phyloP scores from a whole-genome alignment of 139 green algal genomes.

The Chlamydomonas applanata region DNA sequence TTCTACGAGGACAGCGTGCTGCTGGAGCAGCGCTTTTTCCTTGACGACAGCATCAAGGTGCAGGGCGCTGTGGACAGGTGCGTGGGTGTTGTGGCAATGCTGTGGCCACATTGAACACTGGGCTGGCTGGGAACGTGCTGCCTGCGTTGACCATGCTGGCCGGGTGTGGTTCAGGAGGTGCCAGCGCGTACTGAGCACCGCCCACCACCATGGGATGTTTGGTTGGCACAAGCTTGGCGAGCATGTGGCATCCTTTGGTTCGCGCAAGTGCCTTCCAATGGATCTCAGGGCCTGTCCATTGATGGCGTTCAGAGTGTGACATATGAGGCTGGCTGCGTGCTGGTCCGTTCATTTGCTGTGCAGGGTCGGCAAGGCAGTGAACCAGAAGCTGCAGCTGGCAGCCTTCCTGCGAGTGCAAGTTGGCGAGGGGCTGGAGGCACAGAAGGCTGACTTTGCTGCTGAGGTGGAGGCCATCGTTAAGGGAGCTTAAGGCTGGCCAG shows the following conservation, averaged over 20 bases:
- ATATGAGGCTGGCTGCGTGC: too few relatives aligned
- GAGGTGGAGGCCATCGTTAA: conserved; percentile 11
- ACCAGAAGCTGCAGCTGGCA: conserved; percentile 3
- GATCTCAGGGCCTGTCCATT: too few relatives aligned
- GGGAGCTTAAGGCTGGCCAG: background rate
- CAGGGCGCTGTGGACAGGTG: conserved; percentile 24
- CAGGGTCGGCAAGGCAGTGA: conserved; percentile 14
- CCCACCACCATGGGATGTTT: too few relatives aligned
- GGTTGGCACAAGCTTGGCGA: too few relatives aligned
- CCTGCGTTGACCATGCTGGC: background rate
- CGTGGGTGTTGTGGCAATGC: background rate
- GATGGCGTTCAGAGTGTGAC: too few relatives aligned
- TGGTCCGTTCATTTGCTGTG: background rate
- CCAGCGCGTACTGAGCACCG: background rate
- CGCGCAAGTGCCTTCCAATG: too few relatives aligned
- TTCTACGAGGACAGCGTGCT: conserved; percentile 51
- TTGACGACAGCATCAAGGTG: conserved; percentile 27
- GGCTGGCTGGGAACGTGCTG: background rate
- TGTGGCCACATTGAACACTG: background rate
- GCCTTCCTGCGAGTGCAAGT: conserved; percentile 18
- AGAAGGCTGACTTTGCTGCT: conserved; percentile 16
- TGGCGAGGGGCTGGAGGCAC: conserved; percentile 15
- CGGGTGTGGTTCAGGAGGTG: background rate
- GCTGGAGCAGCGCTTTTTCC: conserved; percentile 26
- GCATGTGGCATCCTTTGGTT: too few relatives aligned